Base-by-base conservation (phyloP, 164 flowering plant genomes). In the Magnolia officinalis region DNA sequence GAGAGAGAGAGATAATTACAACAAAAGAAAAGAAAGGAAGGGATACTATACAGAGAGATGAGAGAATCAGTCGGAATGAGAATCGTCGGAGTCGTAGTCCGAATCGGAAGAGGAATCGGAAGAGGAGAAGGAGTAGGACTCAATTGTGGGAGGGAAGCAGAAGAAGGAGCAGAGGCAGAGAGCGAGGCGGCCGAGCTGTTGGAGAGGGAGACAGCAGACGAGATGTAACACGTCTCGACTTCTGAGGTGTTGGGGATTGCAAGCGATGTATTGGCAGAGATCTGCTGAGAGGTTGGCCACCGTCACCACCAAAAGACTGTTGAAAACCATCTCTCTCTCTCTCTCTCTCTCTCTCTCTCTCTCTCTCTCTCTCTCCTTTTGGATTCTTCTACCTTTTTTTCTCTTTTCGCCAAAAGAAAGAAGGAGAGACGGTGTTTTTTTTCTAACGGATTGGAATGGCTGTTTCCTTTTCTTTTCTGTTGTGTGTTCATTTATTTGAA, bases 181-280 rank as follows among this genome's bases (percentile, higher is more conserved):
- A 18, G 91, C 86, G 77, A 94, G 79, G 70, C 95, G 90, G 23
- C 88, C 85, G 23, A 93, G 68, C 6, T 89, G 91, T 26, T 82
- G 92, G 72, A 91, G 83, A 16, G 98, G 98, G 55, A 90, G 71
- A 75, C 94, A 91, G 85, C 86, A 91, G 81, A 95, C 70, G 81
- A 93, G 95, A 73, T 87, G 75, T 29, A 95, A 77, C 9, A 90
- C 92, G 59, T 87, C 87, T 49, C 87, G 83, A 80, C 84, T 79
- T 77, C 79, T 75, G 14, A 95, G 72, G 4, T 89, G 81, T 81
- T 93, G 91, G 0, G 98, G 98, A 72, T 93, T 91, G 81, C 95
- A 93, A 2, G 98, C 95, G 73, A 95, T 77, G 86, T 87, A 89
- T 80, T 93, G 98, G 76, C 97, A 93, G 11, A 87, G 19, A 50